Evolutionary conservation across 129 eudicot species (phyloP), one percentile per base, ranked within the genome.

Genomic region (Lactuca sativa): DNA sequence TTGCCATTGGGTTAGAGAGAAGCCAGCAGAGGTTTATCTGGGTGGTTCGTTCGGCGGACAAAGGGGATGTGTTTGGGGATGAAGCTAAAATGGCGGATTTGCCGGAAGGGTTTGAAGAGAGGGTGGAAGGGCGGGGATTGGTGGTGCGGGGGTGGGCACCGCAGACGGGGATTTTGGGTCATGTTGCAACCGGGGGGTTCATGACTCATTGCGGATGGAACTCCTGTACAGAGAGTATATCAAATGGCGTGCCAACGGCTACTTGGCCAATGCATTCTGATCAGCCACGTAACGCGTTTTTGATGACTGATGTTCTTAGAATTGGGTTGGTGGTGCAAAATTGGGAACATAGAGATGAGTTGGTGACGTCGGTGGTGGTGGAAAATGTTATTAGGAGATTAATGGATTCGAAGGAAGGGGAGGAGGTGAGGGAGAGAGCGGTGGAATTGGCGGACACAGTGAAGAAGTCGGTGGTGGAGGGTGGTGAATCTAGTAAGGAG

Each of bases 201-300:
- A 72, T 78, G 61, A 78, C 70, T 78, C 82, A 84, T 55, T 76
- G 85, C 55, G 88, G 88, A 2, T 84, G 88, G 88, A 84, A 81
- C 11, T 84, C 86, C 11, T 69, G 73, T 25, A 69, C 62, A 0
- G 89, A 84, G 55, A 77, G 85, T 62, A 55, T 84, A 4, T 38
- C 72, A 0, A 73, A 8, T 56, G 88, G 85, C 2, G 85, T 84
- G 12, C 85, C 88, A 0, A 43, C 73, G 3, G 85, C 82, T 5
- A 68, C 85, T 0, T 80, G 82, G 82, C 85, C 83, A 0, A 76
- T 80, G 85, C 88, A 83, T 64, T 80, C 88, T 7, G 82, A 80
- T 58, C 82, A 83, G 17, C 84, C 87, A 3, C 11, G 48, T 0
- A 83, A 83, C 9, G 75, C 84, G 6, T 17, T 49, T 12, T 47